These are phyloP conservation scores for Populus ilicifolia DNA, from an alignment of 345 rosid genomes.

Conservation along the genomic window DNA sequence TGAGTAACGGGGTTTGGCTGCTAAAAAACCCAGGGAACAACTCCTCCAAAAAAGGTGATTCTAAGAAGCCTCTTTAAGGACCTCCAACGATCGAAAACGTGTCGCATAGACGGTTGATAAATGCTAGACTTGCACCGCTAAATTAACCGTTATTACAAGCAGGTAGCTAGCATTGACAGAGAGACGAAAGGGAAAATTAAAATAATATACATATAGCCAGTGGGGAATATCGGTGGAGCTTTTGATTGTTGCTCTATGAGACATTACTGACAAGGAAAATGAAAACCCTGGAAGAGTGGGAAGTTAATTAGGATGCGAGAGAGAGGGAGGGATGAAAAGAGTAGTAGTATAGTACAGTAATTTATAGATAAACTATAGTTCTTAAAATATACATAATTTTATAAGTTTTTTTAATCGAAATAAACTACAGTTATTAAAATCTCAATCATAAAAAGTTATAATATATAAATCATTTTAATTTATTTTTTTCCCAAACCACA, in stretches of 20 bases:
- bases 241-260: background rate
- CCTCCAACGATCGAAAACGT: too few species aligned
- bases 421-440: too few species aligned
- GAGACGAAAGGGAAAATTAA: background rate
- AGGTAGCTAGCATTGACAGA: too few species aligned
- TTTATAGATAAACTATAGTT: too few species aligned
- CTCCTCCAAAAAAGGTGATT: background rate
- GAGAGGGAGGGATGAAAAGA: background rate
- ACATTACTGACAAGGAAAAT: background rate
- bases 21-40: background rate
- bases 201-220: background rate
- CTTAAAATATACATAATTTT: too few species aligned
- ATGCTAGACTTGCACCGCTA: background rate
- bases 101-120: too few species aligned
- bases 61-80: background rate
- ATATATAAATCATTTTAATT: too few species aligned
- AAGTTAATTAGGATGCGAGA: background rate
- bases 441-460: too few species aligned
- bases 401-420: too few species aligned
- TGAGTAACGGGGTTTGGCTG: background rate
- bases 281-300: background rate
- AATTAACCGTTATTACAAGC: background rate
- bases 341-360: too few species aligned
- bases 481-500: too few species aligned
- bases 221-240: background rate